Base-by-base conservation (phyloP, 768 basidiomycete genomes). In the Leccinum arenicola region DNA sequence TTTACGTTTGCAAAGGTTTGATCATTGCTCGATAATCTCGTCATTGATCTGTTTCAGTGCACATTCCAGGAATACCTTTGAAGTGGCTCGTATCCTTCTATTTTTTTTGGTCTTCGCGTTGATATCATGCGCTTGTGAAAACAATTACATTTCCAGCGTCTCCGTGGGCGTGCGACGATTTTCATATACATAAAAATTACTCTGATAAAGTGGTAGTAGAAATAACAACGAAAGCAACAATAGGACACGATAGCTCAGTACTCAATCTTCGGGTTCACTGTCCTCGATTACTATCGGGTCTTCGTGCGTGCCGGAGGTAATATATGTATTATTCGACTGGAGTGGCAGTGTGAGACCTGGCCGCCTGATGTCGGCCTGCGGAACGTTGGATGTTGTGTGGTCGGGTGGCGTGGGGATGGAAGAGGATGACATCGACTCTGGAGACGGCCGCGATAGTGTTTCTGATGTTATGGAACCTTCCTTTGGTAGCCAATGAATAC, bases 1-100 rank as follows among this genome's bases (percentile, higher is more conserved):
- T 95, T 95, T 74, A 78, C 80, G 1, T 95, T 97, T 72, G 86
- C 88, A 19, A 95, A 95, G 85, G 93, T 83, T 59, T 66, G 79
- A 66, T 66, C 68, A 58, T 65, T 27, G 45, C 29, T 51, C 29
- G 19, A 33, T 70, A 35, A 17, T 62, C 25, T 50, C 5, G 8
- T 33, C 21, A 4, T 29, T 29, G 51, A 21, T 23, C 19, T 15
- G 31, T 23, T 51, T 67, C 47, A 58, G 29, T 25, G 36, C n/a
- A 12, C 27, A 15, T 35, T 31, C 19, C 33, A 67, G 58, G 66
- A 61, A 57, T 63, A 68, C 17, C 61, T 66, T 48, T 68, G 50
- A 64, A 38, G 23, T 25, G n/a, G 12, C 54, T 27, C 31, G 23
- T 9, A 11, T n/a, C 17, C 33, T 35, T 11, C 31, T 11, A 33